Conservation (phyloP, 139 green algal genomes). For the Nannochloris sp. region DNA sequence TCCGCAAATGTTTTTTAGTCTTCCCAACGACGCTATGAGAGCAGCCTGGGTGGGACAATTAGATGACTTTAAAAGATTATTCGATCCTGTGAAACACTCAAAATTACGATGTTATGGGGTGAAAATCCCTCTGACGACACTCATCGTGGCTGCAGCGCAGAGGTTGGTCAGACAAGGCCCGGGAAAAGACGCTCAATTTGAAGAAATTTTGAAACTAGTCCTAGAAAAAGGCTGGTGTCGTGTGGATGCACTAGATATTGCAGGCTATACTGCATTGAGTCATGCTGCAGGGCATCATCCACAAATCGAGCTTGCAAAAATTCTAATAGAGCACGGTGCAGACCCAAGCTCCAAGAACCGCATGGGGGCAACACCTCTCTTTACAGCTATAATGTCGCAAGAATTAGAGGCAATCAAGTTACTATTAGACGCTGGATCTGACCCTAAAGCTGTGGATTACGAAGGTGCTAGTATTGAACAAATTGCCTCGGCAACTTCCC, state of each 20-base stretch:
- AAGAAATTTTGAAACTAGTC: not conserved
- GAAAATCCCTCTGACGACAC: not conserved
- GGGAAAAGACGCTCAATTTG: not conserved
- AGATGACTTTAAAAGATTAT: not conserved
- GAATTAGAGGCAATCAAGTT: not conserved
- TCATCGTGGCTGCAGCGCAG: conserved; percentile 1
- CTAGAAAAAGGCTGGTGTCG: not conserved
- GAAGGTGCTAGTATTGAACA: not conserved
- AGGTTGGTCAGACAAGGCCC: not conserved
- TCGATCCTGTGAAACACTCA: not conserved
- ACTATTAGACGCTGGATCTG: not conserved
- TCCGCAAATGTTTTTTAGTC: not conserved
- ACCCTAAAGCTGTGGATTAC: not conserved
- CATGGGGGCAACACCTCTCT: conserved; percentile 2
- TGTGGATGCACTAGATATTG: not conserved
- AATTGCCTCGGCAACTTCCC: not conserved
- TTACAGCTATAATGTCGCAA: not conserved
- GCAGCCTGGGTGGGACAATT: not conserved
- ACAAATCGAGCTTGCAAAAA: not conserved
- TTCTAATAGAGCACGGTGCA: not conserved
- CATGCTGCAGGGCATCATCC: not conserved
- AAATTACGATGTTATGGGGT: not conserved
- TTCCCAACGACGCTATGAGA: not conserved
- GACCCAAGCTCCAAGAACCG: not conserved
- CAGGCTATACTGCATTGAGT: not conserved